phyloP scores from a whole-genome alignment of 2,329 filamentous ascomycete species.

The Trichoderma atroviride region DNA sequence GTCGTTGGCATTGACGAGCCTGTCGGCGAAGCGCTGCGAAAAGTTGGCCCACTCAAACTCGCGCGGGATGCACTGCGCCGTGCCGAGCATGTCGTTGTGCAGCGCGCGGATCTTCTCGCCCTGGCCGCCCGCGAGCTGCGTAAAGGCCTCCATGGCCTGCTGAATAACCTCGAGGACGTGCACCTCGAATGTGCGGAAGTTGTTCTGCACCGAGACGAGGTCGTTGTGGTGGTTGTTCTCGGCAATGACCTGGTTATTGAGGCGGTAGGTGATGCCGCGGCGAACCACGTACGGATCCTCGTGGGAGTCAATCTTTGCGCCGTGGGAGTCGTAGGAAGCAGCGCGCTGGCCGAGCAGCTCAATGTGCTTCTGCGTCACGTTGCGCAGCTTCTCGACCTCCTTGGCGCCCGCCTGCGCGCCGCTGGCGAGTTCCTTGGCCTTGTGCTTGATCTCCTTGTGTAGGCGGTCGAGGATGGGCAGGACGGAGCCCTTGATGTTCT shows the following conservation, averaged over 20 bases:
- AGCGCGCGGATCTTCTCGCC: conserved; percentile 78
- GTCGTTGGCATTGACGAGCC: conserved; percentile 77
- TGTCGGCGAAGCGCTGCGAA: conserved; percentile 66
- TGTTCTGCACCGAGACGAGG: conserved; percentile 85
- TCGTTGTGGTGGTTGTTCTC: conserved; percentile 97
- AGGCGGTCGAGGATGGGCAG: conserved; percentile 87
- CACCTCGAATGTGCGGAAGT: conserved; percentile 83
- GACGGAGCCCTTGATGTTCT: conserved; percentile 82
- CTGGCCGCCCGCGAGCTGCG: conserved; percentile 77
- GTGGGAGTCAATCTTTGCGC: conserved; percentile 67
- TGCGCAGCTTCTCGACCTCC: conserved; percentile 86
- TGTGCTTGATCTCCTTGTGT: conserved; percentile 96
- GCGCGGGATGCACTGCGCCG: conserved; percentile 73
- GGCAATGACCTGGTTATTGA: conserved; percentile 88
- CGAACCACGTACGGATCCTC: conserved; percentile 90
- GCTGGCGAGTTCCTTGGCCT: conserved; percentile 82
- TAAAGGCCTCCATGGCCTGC: conserved; percentile 79
- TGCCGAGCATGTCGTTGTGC: conserved; percentile 80
- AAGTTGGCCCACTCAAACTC: conserved; percentile 96
- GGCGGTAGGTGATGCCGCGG: conserved; percentile 77
- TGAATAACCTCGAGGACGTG: conserved; percentile 85
- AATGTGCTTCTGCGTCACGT: conserved; percentile 89
- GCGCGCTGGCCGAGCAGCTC: conserved; percentile 88
- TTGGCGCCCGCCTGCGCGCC: conserved; percentile 85
- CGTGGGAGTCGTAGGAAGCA: conserved; percentile 75